Conservation (phyloP, 495 filamentous ascomycete species). For the Tuber umbilicatum region DNA sequence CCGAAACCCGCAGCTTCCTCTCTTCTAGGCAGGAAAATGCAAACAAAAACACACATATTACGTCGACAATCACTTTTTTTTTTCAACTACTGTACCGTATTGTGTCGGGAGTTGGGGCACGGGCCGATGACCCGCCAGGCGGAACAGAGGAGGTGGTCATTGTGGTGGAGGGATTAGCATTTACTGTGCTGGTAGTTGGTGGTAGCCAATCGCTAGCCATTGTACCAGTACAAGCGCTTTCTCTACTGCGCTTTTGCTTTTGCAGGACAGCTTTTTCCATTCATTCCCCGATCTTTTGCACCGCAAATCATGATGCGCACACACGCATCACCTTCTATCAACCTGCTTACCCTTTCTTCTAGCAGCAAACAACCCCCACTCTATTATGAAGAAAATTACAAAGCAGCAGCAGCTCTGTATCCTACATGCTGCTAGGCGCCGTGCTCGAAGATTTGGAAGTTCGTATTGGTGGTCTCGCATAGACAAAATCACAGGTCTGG, state of each 20-base stretch:
- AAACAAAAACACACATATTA: neutral
- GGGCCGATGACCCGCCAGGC: slow-evolving; percentile 13
- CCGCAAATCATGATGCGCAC: neutral
- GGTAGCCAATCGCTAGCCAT: neutral
- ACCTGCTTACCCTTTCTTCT: neutral
- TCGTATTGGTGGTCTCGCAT: neutral
- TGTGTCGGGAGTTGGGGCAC: slow-evolving; percentile 18
- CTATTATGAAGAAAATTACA: neutral
- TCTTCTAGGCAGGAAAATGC: neutral
- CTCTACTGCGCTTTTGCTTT: slow-evolving; percentile 4
- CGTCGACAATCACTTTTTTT: slow-evolving; percentile 4
- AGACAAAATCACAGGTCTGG: neutral
- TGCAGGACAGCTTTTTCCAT: neutral
- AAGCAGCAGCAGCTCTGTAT: neutral
- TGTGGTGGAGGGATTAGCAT: slow-evolving; percentile 6
- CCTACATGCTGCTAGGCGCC: neutral
- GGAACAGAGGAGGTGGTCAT: slow-evolving; percentile 22
- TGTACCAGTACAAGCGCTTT: neutral
- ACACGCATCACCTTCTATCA: neutral
- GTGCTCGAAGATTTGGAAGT: neutral
- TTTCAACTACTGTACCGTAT: neutral
- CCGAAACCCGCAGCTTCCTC: slow-evolving; percentile 13
- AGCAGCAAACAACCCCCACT: neutral
- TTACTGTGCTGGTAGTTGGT: slow-evolving; percentile 9
- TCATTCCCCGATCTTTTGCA: neutral